Percentiles rank a stretch among this genome's conserved stretches.
Conservation (phyloP, 352 stramenopile species). For the Paralagenidium karlingii region DNA sequence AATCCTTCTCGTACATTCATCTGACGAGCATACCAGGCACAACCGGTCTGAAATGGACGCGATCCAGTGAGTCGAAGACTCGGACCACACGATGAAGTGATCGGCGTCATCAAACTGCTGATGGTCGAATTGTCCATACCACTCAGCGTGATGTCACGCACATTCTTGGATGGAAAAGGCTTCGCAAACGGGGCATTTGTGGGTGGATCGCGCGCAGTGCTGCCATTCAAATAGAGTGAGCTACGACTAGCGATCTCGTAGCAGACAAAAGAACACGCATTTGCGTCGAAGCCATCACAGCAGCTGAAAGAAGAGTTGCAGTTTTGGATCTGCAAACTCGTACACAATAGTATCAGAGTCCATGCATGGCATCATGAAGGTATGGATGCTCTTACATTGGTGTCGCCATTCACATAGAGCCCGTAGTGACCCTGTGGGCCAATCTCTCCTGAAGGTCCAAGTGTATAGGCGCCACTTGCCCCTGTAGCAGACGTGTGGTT, state of each 20-base stretch:
- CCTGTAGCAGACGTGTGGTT: not conserved
- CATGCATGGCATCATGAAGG: too few relatives aligned
- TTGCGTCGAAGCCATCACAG: conserved; percentile 55
- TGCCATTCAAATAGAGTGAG: conserved; percentile 20
- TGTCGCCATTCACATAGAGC: conserved; percentile 77
- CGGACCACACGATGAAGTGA: conserved; percentile 40
- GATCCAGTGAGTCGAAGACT: conserved; percentile 73
- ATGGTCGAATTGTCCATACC: not conserved
- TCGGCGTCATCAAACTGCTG: conserved; percentile 12
- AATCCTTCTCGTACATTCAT: conserved; percentile 88
- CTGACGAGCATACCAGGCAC: conserved; percentile 83
- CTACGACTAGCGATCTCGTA: conserved; percentile 25
- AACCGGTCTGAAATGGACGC: conserved; percentile 53
- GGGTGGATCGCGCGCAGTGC: conserved; percentile 16
- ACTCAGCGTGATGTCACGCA: conserved; percentile 13
- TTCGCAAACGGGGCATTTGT: conserved; percentile 26
- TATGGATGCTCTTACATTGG: conserved; percentile 57
- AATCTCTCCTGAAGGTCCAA: conserved; percentile 72
- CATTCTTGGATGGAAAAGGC: conserved; percentile 25
- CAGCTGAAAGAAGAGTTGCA: conserved; percentile 83
- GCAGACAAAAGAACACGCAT: conserved; percentile 22
- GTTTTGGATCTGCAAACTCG: conserved; percentile 55
- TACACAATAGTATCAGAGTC: too few relatives aligned
- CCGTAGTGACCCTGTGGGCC: conserved; percentile 86
- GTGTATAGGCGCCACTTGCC: conserved; percentile 5